Percentiles rank a stretch among this genome's conserved stretches.
phyloP scores from a whole-genome alignment of 2,329 filamentous ascomycete species.

The Fusarium oxysporum region DNA sequence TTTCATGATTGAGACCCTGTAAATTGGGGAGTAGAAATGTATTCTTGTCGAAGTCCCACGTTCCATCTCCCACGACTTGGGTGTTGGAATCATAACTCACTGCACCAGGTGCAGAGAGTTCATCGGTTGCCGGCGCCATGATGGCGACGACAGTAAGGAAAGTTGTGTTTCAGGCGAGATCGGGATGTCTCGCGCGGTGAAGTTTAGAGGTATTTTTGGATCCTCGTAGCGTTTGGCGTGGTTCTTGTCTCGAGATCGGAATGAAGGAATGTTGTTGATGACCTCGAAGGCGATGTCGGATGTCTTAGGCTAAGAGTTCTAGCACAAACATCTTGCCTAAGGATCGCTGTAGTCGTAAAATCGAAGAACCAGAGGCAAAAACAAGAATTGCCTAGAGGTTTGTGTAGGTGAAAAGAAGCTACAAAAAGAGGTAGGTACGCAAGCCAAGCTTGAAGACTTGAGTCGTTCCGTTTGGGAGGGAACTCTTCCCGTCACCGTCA shows the following conservation, averaged over 20 bases:
- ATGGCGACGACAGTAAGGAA: conserved; percentile 56
- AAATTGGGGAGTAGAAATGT: conserved; percentile 83
- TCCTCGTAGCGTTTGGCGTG: neutral
- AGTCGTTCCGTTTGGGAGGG: conserved; percentile 4
- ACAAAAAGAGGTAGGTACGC: conserved; percentile 8
- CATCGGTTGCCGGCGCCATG: conserved; percentile 70
- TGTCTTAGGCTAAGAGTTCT: conserved; percentile 33
- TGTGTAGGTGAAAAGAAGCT: conserved; percentile 20
- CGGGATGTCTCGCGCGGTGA: conserved; percentile 17
- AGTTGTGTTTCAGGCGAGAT: conserved; percentile 39
- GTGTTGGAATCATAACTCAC: conserved; percentile 79
- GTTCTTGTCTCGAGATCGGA: conserved; percentile 25
- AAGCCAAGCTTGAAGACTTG: conserved; percentile 23
- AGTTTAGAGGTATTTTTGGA: neutral
- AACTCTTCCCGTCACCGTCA: conserved; percentile 22
- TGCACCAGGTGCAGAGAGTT: conserved; percentile 76
- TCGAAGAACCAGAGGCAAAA: neutral
- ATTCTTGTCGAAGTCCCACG: conserved; percentile 83
- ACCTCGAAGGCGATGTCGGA: conserved; percentile 19
- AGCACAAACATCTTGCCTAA: conserved; percentile 20
- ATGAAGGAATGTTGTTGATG: conserved; percentile 32
- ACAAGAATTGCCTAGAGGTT: neutral
- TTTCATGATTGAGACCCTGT: conserved; percentile 80
- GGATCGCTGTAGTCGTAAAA: neutral
- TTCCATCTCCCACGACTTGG: conserved; percentile 84